Percentiles rank a stretch among this genome's conserved stretches.
Conservation (phyloP, 306 rosid genomes). For the Bauhinia variegata region DNA sequence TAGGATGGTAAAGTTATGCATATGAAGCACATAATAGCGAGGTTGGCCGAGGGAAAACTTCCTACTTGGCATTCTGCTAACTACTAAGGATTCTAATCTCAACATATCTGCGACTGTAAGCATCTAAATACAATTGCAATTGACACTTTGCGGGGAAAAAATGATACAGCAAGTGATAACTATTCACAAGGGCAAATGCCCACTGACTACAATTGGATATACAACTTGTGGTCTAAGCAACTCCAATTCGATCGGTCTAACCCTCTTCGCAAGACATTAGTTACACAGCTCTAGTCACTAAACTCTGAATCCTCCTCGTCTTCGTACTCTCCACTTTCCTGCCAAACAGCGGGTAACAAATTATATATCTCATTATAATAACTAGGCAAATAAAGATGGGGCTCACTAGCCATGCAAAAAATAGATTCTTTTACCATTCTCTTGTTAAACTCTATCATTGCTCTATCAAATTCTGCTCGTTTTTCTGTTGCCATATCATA, state of each 20-base stretch:
- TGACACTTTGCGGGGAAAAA: slow-evolving; percentile 36
- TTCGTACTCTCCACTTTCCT: slow-evolving; percentile 74
- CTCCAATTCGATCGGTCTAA: slow-evolving; percentile 30
- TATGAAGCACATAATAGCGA: background rate
- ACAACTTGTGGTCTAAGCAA: slow-evolving; percentile 38
- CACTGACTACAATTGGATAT: slow-evolving; percentile 37
- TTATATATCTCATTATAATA: slow-evolving; percentile 5
- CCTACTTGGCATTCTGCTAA: background rate
- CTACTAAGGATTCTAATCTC: slow-evolving; percentile 6
- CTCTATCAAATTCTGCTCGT: slow-evolving; percentile 85
- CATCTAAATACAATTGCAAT: slow-evolving; percentile 36
- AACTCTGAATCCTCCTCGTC: slow-evolving; percentile 65
- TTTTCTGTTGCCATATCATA: slow-evolving; percentile 89
- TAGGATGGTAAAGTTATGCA: background rate
- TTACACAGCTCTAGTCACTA: slow-evolving; percentile 42
- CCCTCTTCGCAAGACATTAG: slow-evolving; percentile 15
- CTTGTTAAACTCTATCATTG: slow-evolving; percentile 68
- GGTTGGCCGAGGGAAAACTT: background rate
- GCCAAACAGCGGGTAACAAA: slow-evolving; percentile 39
- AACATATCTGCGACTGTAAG: slow-evolving; percentile 31
- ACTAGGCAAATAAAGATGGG: slow-evolving; percentile 15
- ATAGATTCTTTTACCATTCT: slow-evolving; percentile 59
- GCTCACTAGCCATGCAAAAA: slow-evolving; percentile 19
- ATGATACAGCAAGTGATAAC: slow-evolving; percentile 27
- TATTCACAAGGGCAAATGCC: slow-evolving; percentile 35